phyloP scores from a whole-genome alignment of 2,329 filamentous ascomycete genomes.

The Ambrosiella xylebori region DNA sequence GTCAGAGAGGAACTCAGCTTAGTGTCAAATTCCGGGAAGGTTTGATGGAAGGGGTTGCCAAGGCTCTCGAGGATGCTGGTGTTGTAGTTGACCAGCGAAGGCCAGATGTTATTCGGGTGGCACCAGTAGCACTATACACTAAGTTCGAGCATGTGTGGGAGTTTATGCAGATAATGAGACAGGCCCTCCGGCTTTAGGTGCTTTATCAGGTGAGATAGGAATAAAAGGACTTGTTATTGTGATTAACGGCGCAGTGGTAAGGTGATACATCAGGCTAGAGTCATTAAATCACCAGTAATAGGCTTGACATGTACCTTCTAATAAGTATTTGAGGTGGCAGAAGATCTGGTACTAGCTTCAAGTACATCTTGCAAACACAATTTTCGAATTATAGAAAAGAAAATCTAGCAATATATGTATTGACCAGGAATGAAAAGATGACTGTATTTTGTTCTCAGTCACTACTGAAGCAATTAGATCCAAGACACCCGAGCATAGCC shows the following conservation, averaged over 20 bases:
- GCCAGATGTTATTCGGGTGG: constrained; percentile 69
- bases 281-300: too few species aligned
- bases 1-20: constrained; percentile 59
- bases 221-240: neutral
- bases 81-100: constrained; percentile 71
- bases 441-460: too few species aligned
- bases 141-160: constrained; percentile 52
- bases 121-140: constrained; percentile 73
- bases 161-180: constrained; percentile 27
- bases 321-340: too few species aligned
- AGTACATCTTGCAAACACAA: neutral
- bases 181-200: constrained; percentile 16
- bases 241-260: neutral
- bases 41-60: constrained; percentile 50
- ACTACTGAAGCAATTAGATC: too few species aligned
- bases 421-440: neutral
- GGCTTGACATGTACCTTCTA: too few species aligned
- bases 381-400: neutral
- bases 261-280: too few species aligned
- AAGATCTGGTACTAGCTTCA: too few species aligned
- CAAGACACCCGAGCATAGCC: too few species aligned
- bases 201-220: neutral
- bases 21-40: constrained; percentile 54
- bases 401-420: neutral
- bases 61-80: constrained; percentile 45